Evolutionary conservation across 768 basidiomycete species (phyloP).

Genomic region (Suillus plorans): DNA sequence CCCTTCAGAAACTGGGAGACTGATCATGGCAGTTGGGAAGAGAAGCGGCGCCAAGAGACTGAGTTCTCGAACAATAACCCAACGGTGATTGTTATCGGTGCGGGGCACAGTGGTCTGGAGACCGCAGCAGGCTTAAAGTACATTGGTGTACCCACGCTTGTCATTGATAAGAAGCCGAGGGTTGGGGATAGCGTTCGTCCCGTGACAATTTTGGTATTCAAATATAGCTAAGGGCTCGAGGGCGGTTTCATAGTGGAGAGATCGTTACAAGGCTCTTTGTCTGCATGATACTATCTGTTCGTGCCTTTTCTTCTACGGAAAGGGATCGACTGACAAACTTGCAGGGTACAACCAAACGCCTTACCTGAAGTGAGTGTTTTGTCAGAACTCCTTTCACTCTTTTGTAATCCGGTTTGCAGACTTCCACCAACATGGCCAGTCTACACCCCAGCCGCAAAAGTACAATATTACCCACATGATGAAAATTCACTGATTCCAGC

Average conservation of each 20-base stretch:
- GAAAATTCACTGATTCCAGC: not conserved
- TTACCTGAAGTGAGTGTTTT: constrained; percentile 44
- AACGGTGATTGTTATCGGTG: constrained; percentile 61
- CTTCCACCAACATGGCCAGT: constrained; percentile 60
- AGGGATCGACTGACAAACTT: not conserved
- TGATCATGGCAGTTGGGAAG: constrained; percentile 57
- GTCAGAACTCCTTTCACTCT: not conserved
- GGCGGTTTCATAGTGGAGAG: constrained; percentile 42
- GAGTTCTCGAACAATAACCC: constrained; percentile 53
- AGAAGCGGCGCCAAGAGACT: constrained; percentile 38
- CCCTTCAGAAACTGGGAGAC: constrained; percentile 40
- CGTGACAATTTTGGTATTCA: not conserved
- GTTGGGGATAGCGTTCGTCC: constrained; percentile 46
- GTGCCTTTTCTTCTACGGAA: constrained; percentile 14
- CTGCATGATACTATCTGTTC: constrained; percentile 54
- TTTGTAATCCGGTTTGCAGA: constrained; percentile 22
- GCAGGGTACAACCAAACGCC: constrained; percentile 56
- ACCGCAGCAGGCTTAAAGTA: constrained; percentile 63
- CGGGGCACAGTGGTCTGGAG: constrained; percentile 66
- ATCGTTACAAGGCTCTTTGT: constrained; percentile 33
- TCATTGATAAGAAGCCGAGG: constrained; percentile 54
- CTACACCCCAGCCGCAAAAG: constrained; percentile 51
- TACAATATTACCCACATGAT: constrained; percentile 10
- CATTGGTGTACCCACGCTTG: constrained; percentile 53
- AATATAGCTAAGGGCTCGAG: not conserved